Evolutionary conservation across 1,284 basidiomycete species (phyloP).

Genomic region (Amylostereum areolatum): DNA sequence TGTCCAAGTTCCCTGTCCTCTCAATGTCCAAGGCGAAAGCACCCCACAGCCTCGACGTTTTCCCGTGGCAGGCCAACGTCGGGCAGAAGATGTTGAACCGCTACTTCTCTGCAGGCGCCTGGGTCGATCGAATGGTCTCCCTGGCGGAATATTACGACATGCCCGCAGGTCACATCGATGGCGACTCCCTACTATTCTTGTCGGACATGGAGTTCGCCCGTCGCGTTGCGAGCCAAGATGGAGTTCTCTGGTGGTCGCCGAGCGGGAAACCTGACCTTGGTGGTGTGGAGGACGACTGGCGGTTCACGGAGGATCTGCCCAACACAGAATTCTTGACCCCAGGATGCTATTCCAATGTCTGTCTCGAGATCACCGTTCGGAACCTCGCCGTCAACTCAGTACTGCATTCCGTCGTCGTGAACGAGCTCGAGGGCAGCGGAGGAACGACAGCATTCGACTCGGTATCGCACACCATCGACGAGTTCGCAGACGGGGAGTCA

Average conservation of each 20-base stretch:
- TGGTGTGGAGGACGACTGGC: conserved; percentile 84
- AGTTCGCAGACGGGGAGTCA: conserved; percentile 78
- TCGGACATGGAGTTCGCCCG: conserved; percentile 92
- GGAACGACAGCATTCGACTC: conserved; percentile 93
- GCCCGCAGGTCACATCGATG: conserved; percentile 88
- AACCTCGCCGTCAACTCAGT: conserved; percentile 95
- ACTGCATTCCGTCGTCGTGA: conserved; percentile 90
- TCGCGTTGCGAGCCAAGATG: conserved; percentile 80
- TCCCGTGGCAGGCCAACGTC: conserved; percentile 73
- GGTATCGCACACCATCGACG: conserved; percentile 85
- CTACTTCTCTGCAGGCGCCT: conserved; percentile 74
- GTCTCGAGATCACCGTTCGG: conserved; percentile 83
- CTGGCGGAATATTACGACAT: conserved; percentile 91
- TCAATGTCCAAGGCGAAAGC: conserved; percentile 76
- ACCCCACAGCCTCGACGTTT: conserved; percentile 69
- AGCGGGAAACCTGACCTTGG: conserved; percentile 90
- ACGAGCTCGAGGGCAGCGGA: conserved; percentile 93
- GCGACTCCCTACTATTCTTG: conserved; percentile 82
- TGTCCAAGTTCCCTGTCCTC: conserved; percentile 84
- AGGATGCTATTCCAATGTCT: conserved; percentile 91
- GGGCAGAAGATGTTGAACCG: conserved; percentile 79
- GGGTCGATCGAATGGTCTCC: conserved; percentile 79
- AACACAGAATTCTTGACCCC: conserved; percentile 83
- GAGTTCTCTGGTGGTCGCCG: conserved; percentile 96
- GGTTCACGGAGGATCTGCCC: conserved; percentile 74